Percentiles rank a stretch among this genome's conserved stretches.
Conservation (phyloP, 345 rosid genomes). For the Pugionium cornutum region DNA sequence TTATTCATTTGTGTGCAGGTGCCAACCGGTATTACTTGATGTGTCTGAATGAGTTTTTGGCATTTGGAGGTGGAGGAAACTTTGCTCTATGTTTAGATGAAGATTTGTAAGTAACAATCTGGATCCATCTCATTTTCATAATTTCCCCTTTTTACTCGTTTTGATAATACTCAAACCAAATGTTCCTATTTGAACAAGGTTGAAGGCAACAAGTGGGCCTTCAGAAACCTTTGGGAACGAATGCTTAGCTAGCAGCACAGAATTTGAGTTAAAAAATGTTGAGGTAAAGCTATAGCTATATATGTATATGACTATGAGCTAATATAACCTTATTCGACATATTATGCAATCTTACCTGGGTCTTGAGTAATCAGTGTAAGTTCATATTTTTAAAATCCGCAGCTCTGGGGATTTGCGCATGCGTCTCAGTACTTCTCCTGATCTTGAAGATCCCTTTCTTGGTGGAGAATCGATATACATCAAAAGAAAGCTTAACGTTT, state of each 20-base stretch:
- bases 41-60: constrained; percentile 84
- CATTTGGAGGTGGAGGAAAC: constrained; percentile 88
- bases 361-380: not conserved
- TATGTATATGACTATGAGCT: no score
- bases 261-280: constrained; percentile 76
- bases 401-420: constrained; percentile 89
- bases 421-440: constrained; percentile 49
- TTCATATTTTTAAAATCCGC: constrained; percentile 39
- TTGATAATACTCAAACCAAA: constrained; percentile 7
- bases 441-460: constrained; percentile 1
- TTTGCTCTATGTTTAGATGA: constrained; percentile 79
- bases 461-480: not conserved
- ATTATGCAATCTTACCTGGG: no score
- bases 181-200: constrained; percentile 48
- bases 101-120: constrained; percentile 74
- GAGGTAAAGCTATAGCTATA: constrained; percentile 55
- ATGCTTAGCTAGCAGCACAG: constrained; percentile 70
- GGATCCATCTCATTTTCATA: not conserved
- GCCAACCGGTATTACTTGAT: constrained; percentile 83
- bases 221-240: constrained; percentile 82
- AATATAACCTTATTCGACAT: no score
- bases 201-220: constrained; percentile 85
- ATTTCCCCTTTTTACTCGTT: not conserved
- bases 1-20: constrained; percentile 48
- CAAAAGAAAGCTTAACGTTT: not conserved